Conservation (phyloP, 2,329 filamentous ascomycete genomes). For the Akanthomyces muscarius region DNA sequence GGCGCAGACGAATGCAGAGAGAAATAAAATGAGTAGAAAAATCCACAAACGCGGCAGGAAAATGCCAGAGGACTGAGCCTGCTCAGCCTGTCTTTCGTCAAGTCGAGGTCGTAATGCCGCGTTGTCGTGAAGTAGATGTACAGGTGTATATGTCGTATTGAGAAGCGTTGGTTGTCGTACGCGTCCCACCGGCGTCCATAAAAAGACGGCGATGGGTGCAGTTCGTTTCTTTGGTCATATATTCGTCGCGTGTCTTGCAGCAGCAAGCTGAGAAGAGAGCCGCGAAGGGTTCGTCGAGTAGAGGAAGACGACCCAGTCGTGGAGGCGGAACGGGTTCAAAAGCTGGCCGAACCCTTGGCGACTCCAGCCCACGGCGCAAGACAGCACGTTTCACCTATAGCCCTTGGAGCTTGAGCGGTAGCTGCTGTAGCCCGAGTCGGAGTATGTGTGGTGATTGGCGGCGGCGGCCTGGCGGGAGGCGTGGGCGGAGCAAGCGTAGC, state of each 20-base stretch:
- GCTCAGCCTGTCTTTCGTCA: not conserved
- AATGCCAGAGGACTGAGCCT: not conserved
- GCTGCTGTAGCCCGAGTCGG: constrained; percentile 54
- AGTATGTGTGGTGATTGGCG: constrained; percentile 41
- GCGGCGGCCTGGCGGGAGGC: constrained; percentile 35
- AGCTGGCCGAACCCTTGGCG: constrained; percentile 32
- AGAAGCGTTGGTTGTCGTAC: not conserved
- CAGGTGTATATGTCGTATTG: not conserved
- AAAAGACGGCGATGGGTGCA: too few species aligned
- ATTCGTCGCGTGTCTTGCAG: constrained; percentile 2
- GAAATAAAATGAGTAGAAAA: not conserved
- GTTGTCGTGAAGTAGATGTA: not conserved
- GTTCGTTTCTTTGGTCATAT: not conserved
- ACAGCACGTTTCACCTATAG: constrained; percentile 32
- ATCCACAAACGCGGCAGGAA: too few species aligned
- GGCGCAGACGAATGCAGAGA: too few species aligned
- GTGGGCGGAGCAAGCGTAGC: constrained; percentile 69
- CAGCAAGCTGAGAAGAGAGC: constrained; percentile 44
- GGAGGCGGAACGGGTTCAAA: constrained; percentile 39
- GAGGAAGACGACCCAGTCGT: constrained; percentile 46
- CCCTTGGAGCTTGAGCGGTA: constrained; percentile 40
- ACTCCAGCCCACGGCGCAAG: constrained; percentile 40
- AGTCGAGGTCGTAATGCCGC: not conserved
- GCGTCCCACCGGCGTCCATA: not conserved
- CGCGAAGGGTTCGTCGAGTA: constrained; percentile 46